These are phyloP conservation scores for Sporothrix schenckii DNA, from an alignment of 2,329 filamentous ascomycete species.

Conservation along the genomic window DNA sequence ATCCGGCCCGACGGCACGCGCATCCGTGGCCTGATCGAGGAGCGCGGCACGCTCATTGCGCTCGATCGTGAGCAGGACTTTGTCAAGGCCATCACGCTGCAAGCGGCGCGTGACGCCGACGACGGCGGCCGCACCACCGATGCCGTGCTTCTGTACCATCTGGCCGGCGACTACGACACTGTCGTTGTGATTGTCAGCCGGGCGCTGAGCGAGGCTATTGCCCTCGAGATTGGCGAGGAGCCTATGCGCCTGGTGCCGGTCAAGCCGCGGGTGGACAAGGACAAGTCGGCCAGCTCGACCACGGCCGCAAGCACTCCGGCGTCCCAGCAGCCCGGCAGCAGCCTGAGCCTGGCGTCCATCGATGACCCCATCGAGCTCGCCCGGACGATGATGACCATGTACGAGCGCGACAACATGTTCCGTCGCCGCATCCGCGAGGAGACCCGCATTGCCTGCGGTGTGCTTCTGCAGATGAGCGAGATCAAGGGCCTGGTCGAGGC, in stretches of 20 bases:
- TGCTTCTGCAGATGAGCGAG: slow-evolving; percentile 63
- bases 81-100: slow-evolving; percentile 86
- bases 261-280: slow-evolving; percentile 65
- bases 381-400: slow-evolving; percentile 65
- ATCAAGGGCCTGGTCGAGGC: slow-evolving; percentile 61
- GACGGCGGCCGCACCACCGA: slow-evolving; percentile 93
- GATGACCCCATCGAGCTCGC: slow-evolving; percentile 64
- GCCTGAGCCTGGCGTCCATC: slow-evolving; percentile 62
- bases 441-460: slow-evolving; percentile 59
- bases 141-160: slow-evolving; percentile 89
- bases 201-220: slow-evolving; percentile 84
- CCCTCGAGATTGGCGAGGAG: slow-evolving; percentile 81
- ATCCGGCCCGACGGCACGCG: slow-evolving; percentile 83
- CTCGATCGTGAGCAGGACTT: slow-evolving; percentile 80
- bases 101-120: slow-evolving; percentile 89
- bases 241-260: slow-evolving; percentile 77
- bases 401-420: slow-evolving; percentile 64
- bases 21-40: slow-evolving; percentile 84
- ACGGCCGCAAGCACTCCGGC: slow-evolving; percentile 62
- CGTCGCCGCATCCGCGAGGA: slow-evolving; percentile 59
- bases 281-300: slow-evolving; percentile 43
- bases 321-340: slow-evolving; percentile 57
- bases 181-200: slow-evolving; percentile 91
- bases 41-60: slow-evolving; percentile 78
- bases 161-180: slow-evolving; percentile 92